Conservation (phyloP, 192 early-diverging fungal species). For the Polychytrium aggregatum region DNA sequence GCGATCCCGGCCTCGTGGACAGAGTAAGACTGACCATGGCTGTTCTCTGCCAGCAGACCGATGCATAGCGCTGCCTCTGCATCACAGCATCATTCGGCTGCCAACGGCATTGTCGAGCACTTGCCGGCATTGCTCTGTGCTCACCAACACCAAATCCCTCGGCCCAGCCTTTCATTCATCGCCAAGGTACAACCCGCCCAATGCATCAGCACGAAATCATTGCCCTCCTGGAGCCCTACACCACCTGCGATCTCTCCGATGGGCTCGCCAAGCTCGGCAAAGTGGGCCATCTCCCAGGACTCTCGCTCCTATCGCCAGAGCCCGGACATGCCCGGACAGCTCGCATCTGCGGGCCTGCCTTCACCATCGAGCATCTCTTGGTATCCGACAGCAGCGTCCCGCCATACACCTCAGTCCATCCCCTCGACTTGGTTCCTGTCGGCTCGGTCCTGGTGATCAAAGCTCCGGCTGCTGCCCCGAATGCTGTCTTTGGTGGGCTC, state of each 20-base stretch:
- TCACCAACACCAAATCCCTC: no score
- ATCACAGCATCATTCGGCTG: no score
- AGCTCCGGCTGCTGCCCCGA: conserved; percentile 16
- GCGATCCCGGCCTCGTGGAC: no score
- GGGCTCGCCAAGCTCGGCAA: conserved; percentile 25
- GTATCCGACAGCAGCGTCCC: conserved; percentile 7
- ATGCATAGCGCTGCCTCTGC: no score
- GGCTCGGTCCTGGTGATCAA: conserved; percentile 31
- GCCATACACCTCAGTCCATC: conserved; percentile 9
- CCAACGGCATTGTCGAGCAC: no score
- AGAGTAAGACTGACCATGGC: no score
- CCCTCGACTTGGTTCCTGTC: conserved; percentile 22
- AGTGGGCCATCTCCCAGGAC: conserved; percentile 10
- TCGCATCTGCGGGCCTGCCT: conserved; percentile 23
- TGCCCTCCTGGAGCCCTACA: neutral
- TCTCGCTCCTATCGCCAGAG: conserved; percentile 4
- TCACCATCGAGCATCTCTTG: conserved; percentile 24
- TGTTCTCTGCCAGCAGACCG: no score
- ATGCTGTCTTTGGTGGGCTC: conserved; percentile 44
- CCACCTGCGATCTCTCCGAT: conserved; percentile 32
- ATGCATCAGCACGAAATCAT: no score
- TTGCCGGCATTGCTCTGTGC: no score
- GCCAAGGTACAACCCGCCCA: no score
- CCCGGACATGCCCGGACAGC: neutral
- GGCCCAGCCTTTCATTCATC: no score